These are phyloP conservation scores for Phtheirospermum japonicum DNA, from an alignment of 257 asterid genomes.

Conservation along the genomic window DNA sequence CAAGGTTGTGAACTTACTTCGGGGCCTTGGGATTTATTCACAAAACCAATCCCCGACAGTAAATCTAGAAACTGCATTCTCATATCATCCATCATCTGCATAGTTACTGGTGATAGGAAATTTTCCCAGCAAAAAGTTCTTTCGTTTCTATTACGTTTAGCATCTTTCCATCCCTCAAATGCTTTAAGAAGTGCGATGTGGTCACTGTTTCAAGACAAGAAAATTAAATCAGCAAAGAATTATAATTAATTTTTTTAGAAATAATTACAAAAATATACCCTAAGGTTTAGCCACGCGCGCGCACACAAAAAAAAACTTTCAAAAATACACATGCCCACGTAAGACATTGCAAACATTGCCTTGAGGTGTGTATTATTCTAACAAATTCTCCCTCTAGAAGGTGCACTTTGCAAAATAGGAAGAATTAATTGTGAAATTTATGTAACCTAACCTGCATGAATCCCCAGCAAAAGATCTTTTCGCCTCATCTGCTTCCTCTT, in stretches of 20 bases:
- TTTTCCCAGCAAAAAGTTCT: conserved; percentile 84
- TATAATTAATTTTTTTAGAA: background rate
- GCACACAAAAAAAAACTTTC: background rate
- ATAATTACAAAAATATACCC: background rate
- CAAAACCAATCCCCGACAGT: conserved; percentile 79
- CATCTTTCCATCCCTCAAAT: conserved; percentile 90
- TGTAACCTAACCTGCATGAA: conserved; percentile 78
- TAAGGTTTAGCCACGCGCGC: background rate
- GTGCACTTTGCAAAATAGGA: background rate
- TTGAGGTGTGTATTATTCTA: too few relatives aligned
- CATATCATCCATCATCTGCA: conserved; percentile 93
- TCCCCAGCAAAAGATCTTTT: conserved; percentile 91
- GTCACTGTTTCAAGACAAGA: conserved; percentile 50
- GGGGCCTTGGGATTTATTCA: conserved; percentile 63
- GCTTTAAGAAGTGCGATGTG: conserved; percentile 95
- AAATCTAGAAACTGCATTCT: conserved; percentile 82
- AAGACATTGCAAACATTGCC: background rate
- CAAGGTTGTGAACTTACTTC: conserved; percentile 41
- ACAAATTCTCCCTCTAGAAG: background rate
- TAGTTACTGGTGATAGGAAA: conserved; percentile 72
- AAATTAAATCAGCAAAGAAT: conserved; percentile 21
- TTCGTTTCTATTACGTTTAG: conserved; percentile 59
- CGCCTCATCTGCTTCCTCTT: conserved; percentile 88
- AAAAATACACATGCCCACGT: background rate
- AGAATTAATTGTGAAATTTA: conserved; percentile 8